Evolutionary conservation across 768 basidiomycete species (phyloP).

Genomic region (Russula brevipes): DNA sequence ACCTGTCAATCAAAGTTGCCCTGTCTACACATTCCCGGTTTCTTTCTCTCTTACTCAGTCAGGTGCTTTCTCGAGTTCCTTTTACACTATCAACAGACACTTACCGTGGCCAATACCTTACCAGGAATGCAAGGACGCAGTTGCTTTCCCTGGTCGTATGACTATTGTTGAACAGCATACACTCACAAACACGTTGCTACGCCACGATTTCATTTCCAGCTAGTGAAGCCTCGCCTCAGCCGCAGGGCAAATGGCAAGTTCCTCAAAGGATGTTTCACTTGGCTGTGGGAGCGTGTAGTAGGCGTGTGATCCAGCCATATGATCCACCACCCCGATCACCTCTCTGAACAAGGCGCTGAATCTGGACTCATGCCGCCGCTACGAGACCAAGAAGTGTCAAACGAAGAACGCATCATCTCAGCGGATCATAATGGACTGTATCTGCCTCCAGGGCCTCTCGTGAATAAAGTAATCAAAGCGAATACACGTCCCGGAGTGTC

Average conservation of each 20-base stretch:
- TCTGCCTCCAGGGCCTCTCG: too few species aligned
- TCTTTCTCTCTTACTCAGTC: neutral
- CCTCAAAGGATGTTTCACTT: too few species aligned
- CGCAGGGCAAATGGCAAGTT: neutral
- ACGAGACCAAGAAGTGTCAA: neutral
- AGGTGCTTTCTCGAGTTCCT: neutral
- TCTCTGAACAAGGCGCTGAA: neutral
- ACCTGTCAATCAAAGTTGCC: neutral
- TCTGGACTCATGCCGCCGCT: neutral
- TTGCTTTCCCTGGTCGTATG: neutral
- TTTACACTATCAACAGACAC: neutral
- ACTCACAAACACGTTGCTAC: neutral
- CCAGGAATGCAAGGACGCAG: neutral
- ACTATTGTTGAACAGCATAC: neutral
- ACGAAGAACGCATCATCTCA: neutral
- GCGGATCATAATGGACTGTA: neutral
- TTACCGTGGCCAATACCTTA: neutral
- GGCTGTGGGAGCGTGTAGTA: neutral
- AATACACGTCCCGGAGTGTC: too few species aligned
- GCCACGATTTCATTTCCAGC: neutral
- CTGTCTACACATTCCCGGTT: too few species aligned
- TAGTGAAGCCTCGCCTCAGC: neutral
- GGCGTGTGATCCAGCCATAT: neutral
- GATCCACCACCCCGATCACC: neutral
- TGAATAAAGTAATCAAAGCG: too few species aligned